Base-by-base conservation (phyloP, 192 early-diverging fungal genomes). In the Rhizophlyctis rosea region DNA sequence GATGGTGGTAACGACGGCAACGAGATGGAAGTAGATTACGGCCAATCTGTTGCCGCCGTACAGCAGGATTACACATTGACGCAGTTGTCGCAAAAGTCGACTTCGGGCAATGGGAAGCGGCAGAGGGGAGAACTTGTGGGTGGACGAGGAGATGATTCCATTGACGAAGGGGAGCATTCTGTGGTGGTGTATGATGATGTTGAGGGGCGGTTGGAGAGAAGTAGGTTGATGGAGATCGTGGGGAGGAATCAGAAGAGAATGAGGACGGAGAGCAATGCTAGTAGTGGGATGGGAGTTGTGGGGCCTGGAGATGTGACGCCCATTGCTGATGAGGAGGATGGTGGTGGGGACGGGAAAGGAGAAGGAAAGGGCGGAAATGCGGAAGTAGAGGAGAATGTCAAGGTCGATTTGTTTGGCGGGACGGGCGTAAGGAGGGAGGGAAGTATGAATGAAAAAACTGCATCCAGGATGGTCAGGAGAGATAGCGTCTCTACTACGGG, bases 141-240 rank as follows among this genome's bases (percentile, higher is more conserved):
- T n/a, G n/a, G n/a, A n/a, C n/a, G n/a, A n/a, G n/a, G n/a, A n/a
- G n/a, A n/a, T n/a, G n/a, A n/a, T n/a, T n/a, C n/a, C n/a, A n/a
- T n/a, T n/a, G 21, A 39, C 21, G 25, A 39, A 58, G 34, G 33
- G 21, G 36, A 28, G 4, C 35, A 21, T 9, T 54, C 24, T 28
- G 18, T 74, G 47, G 18, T 74, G 47, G 53, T 62, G 31, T 77
- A 74, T 60, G 66, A 74, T 39, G 65, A 74, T 59, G 68, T 69
- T 3, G 50, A 58, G 9, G 68, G 61, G 3, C 67, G 68, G 23
- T 47, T 59, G 3, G 69, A 21, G 4, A 69, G 70, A 51, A 60
- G 73, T 14, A 56, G 57, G 18, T 57, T 72, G 9, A n/a, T 72
- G 25, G 69, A 72, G 57, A 54, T 14, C 23, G 34, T 49, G 47